These are phyloP conservation scores for Phycomyces nitens DNA, from an alignment of 192 early-diverging fungal genomes.

Conservation along the genomic window DNA sequence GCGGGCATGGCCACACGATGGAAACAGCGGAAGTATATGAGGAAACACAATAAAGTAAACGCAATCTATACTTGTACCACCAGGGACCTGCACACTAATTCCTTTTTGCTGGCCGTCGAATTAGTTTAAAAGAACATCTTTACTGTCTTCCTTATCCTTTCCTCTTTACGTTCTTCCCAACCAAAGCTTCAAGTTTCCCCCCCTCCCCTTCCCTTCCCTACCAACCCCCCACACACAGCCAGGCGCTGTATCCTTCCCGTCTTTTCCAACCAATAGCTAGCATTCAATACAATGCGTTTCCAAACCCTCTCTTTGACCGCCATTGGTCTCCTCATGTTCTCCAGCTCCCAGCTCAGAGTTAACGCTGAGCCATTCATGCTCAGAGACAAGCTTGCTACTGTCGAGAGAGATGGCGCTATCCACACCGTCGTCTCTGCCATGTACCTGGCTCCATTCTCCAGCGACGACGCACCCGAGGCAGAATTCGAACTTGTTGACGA, in stretches of 20 bases:
- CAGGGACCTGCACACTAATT: neutral
- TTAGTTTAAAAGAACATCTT: neutral
- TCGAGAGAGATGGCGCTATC: neutral
- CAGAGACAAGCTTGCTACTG: neutral
- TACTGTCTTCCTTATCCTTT: neutral
- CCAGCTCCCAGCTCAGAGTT: slow-evolving; percentile 5
- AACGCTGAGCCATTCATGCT: neutral
- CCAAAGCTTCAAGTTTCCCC: slow-evolving; percentile 2
- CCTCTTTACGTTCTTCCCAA: slow-evolving; percentile 8
- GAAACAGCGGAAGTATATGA: neutral
- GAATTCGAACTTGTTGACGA: slow-evolving; percentile 26
- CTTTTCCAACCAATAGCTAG: neutral
- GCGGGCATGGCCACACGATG: neutral
- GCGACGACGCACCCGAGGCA: slow-evolving; percentile 1
- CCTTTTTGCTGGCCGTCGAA: neutral
- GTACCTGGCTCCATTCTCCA: slow-evolving; percentile 5
- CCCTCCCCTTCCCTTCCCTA: neutral
- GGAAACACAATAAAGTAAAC: slow-evolving; percentile 10
- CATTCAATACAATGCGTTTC: slow-evolving; percentile 4
- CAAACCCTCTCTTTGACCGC: slow-evolving; percentile 20
- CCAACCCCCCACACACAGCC: neutral
- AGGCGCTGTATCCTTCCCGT: neutral
- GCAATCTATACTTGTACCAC: slow-evolving; percentile 21
- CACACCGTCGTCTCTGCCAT: slow-evolving; percentile 3
- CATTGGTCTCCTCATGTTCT: slow-evolving; percentile 12